These are phyloP conservation scores for Caryopteris hybrid DNA, from an alignment of 305 asterid genomes.

Conservation along the genomic window DNA sequence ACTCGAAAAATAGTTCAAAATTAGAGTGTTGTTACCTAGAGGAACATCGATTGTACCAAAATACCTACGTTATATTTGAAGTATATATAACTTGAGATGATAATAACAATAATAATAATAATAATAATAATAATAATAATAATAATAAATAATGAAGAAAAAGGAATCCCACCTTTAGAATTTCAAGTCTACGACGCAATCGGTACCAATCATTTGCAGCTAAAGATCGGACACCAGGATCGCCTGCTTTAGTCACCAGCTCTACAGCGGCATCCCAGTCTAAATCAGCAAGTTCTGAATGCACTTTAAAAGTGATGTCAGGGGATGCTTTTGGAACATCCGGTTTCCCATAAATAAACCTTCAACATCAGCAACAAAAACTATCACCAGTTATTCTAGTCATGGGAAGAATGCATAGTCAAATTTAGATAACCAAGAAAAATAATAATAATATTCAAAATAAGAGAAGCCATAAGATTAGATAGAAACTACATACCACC, in stretches of 20 bases:
- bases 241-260: constrained; percentile 72
- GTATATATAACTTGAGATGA: too few relatives aligned
- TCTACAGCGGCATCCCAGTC: constrained; percentile 84
- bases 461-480: too few relatives aligned
- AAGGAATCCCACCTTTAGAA: constrained; percentile 56
- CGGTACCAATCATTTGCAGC: constrained; percentile 95
- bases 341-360: constrained; percentile 97
- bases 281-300: constrained; percentile 61
- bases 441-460: too few relatives aligned
- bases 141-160: not conserved
- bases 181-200: constrained; percentile 88
- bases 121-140: not conserved
- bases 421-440: not conserved
- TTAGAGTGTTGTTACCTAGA: not conserved
- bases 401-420: not conserved
- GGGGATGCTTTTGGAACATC: constrained; percentile 85
- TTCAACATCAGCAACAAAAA: constrained; percentile 28
- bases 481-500: constrained; percentile 78
- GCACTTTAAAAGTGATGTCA: constrained; percentile 64
- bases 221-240: constrained; percentile 63
- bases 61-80: too few relatives aligned
- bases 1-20: not conserved
- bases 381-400: constrained; percentile 7
- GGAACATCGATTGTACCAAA: not conserved
- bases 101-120: not conserved